A percentile compares a stretch with the other conserved stretches of the same genome.
Conservation (phyloP, 495 filamentous ascomycete genomes). For the Cladorrhinum samala region DNA sequence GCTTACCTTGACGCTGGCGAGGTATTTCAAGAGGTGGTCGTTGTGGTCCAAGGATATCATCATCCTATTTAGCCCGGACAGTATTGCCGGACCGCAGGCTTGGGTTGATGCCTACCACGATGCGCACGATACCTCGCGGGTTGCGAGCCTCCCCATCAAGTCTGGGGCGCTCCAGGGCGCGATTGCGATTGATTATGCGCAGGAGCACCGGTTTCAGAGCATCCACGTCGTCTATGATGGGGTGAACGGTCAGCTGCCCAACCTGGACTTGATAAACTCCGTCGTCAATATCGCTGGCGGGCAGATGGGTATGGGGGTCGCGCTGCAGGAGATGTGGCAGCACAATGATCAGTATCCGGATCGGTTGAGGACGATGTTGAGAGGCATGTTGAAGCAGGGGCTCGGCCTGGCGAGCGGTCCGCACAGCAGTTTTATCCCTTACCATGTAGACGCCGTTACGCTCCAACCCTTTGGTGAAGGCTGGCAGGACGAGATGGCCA, state of each 20-base stretch:
- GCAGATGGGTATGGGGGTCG: conserved; percentile 83
- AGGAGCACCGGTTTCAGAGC: conserved; percentile 72
- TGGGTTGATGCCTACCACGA: conserved; percentile 98
- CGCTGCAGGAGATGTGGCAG: conserved; percentile 78
- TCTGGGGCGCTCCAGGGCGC: conserved; percentile 90
- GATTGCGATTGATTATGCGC: conserved; percentile 87
- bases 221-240: conserved; percentile 93
- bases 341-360: conserved; percentile 78
- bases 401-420: conserved; percentile 85
- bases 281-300: conserved; percentile 80
- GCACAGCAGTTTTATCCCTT: conserved; percentile 93
- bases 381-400: conserved; percentile 89
- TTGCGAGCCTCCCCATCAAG: conserved; percentile 80
- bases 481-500: conserved; percentile 94
- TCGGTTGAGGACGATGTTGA: conserved; percentile 80
- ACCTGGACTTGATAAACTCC: conserved; percentile 92
- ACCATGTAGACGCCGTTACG: conserved; percentile 95
- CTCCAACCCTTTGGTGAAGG: conserved; percentile 83
- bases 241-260: conserved; percentile 91
- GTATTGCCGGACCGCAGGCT: conserved; percentile 83
- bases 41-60: conserved; percentile 99
- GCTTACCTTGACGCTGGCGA: conserved; percentile 74
- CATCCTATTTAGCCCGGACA: conserved; percentile 81
- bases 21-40: conserved; percentile 97
- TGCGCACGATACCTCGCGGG: conserved; percentile 58